Base-by-base conservation (phyloP, 2,329 filamentous ascomycete genomes). In the Colletotrichum tamarilloi region DNA sequence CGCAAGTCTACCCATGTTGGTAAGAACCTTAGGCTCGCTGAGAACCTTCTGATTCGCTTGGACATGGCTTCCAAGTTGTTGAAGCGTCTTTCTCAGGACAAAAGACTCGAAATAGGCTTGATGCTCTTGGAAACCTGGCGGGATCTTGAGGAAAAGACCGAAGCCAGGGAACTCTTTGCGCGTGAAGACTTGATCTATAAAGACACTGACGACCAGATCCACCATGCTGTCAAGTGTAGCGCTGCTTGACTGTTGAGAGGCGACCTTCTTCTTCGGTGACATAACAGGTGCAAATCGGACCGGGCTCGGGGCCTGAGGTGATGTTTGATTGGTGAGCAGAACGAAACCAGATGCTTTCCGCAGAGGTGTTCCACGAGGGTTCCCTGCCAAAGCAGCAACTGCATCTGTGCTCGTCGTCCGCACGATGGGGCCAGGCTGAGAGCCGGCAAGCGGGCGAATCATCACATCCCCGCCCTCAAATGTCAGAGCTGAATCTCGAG, bases 81-180 rank as follows among this genome's bases (percentile, higher is more conserved):
- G 88, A 58, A 98, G 89, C 0, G 94, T 91, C 75, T 92, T 93
- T 32, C 92, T 90, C 24, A 98, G 85, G 3, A 98, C 85, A 79
- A 95, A 98, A 0, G 97, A 97, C 79, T 97, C 95, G 76, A 99
- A 98, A 80, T 95, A 97, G 0, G 95, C 95, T 78, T 98, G 95
- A 77, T 98, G 95, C 80, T 98, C 97, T 76, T 96, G 91, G 78
- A 97, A 98, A 0, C 96, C 95, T 0, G 97, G 95, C 1, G 97
- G 97, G 0, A 96, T 93, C 80, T 97, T 98, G 66, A 94, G 85
- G 78, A 94, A 97, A 11, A 99, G 84, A 0, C 93, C 92, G 66
- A 99, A 93, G 0, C 97, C 96, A 3, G 92, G 88, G 79, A 98
- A 99, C 66, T 99, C 97, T 80, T 98, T 98, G 30, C 95, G 92